phyloP scores from a whole-genome alignment of 163 green algal genomes.

The Chlorella variabilis region DNA sequence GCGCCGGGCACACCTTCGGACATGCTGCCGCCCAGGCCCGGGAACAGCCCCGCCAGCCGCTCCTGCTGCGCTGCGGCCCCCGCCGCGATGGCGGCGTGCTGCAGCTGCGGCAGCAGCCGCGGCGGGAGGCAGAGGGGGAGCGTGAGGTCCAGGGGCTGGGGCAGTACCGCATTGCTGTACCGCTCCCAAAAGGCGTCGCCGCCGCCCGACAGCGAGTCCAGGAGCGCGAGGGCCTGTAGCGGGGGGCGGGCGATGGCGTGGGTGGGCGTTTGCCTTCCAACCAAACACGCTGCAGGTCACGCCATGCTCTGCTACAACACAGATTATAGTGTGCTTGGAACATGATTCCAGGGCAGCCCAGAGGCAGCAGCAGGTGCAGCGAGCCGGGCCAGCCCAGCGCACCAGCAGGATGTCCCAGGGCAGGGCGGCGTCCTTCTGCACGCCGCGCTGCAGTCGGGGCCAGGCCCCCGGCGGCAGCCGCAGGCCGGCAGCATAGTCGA shows the following conservation, averaged over 20 bases:
- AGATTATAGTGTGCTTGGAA: no score
- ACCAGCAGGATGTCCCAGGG: conserved; percentile 67
- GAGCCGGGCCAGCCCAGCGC: not conserved
- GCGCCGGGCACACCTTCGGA: conserved; percentile 8
- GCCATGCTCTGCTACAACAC: no score
- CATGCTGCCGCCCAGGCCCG: conserved; percentile 48
- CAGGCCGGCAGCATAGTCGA: conserved; percentile 52
- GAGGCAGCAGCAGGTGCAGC: no score
- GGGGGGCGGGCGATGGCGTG: not conserved
- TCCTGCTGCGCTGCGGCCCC: conserved; percentile 62
- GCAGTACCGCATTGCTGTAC: conserved; percentile 64
- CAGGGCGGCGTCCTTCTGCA: conserved; percentile 41
- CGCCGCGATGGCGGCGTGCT: conserved; percentile 55
- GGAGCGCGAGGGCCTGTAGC: conserved; percentile 57
- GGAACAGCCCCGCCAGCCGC: conserved; percentile 58
- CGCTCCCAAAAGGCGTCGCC: conserved; percentile 61
- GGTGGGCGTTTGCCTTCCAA: no score
- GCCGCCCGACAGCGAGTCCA: conserved; percentile 65
- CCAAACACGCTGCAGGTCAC: no score
- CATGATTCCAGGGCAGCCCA: no score
- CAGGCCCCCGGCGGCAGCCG: conserved; percentile 40
- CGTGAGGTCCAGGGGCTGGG: conserved; percentile 50
- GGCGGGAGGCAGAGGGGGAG: conserved; percentile 64
- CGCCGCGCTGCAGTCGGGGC: conserved; percentile 41
- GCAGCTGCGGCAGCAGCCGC: conserved; percentile 56